Evolutionary conservation across 176 grass and related monocot genomes (phyloP), one percentile per base, ranked within the genome.

Genomic region (Aegilops tauschii): DNA sequence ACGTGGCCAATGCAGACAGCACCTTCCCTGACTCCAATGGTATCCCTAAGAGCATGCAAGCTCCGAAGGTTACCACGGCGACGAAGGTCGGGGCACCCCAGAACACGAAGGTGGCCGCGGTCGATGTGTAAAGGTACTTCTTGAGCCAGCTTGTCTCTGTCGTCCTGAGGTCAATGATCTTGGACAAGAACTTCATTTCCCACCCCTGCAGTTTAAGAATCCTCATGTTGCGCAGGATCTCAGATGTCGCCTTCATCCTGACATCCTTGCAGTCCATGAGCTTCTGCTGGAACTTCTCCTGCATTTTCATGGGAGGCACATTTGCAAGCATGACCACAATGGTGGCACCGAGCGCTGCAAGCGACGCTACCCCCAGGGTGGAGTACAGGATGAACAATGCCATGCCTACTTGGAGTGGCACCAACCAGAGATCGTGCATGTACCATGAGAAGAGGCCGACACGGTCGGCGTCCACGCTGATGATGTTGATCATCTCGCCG

Each of bases 181-280:
- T 98, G 82, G 89, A 94, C 23, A 98, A 73, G 84, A 98, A 98
- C 50, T 89, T 95, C 95, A 95, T 98, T 49, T 98, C 95, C 95
- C 91, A 98, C 9, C 85, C 95, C 56, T 98, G 93, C 34, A 95
- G 64, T 20, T 95, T 98, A 65, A 98, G 93, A 89, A 90, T 95
- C 73, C 91, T 90, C 93, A 98, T 98, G 91, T 95, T 98, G 63
- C 85, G 85, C 64, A 98, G 80, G 58, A 95, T 93, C 83, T 98
- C 91, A 0, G 93, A 95, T 29, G 88, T 98, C 0, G 89, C 85
- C 66, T 95, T 98, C 95, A 95, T 98, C 85, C 93, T 91, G 14
- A 82, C 68, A 40, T 95, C 95, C 81, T 98, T 98, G 58, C 87
- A 87, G 13, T 95, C 86, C 93, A 98, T 98, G 17, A 93, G 80